Evolutionary conservation across 495 filamentous ascomycete species (phyloP), one percentile per base, ranked within the genome.

Genomic region (Aspergillus diversus): DNA sequence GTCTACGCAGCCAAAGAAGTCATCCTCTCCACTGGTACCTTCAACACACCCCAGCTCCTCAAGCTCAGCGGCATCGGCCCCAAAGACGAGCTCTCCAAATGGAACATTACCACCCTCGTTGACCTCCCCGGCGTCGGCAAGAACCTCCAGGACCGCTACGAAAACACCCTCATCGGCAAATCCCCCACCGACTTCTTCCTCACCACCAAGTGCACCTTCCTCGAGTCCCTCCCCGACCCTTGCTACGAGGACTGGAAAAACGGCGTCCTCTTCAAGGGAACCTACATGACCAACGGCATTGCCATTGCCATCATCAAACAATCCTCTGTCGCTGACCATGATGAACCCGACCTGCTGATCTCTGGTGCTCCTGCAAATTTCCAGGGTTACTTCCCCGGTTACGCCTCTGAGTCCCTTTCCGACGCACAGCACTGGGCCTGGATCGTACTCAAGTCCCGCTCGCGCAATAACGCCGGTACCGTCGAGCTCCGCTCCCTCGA

Each of bases 91-190:
- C 77, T 92, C 0, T 13, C 67, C 7, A 64, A 66, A 1, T 74
- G 80, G 59, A 65, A 70, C 21, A 89, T 91, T 55, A 60, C 75
- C 1, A 72, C 86, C 0, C 55, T 89, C 0, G 67, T 76, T 16
- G 80, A 89, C 63, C 77, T 87, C 0, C 86, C 89, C 0, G 86
- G 84, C 15, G 88, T 91, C 0, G 89, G 89, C 33, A 74, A 74
- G 17, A 91, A 91, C 67, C 73, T 91, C 0, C 87, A 90, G 61
- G 87, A 91, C 65, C 84, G 84, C 59, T 86, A 88, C 68, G 87
- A 90, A 63, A 79, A 73, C 11, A 69, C 75, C 34, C 74, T 87
- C 7, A 69, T 80, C 32, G 82, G 75, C 55, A 73, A 79, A 7
- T 77, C 77, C 4, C 78, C 82, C 9, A 62, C 68, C 12, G 75